These are phyloP conservation scores for Endothia cerciana DNA, from an alignment of 2,329 filamentous ascomycete species.

Conservation along the genomic window DNA sequence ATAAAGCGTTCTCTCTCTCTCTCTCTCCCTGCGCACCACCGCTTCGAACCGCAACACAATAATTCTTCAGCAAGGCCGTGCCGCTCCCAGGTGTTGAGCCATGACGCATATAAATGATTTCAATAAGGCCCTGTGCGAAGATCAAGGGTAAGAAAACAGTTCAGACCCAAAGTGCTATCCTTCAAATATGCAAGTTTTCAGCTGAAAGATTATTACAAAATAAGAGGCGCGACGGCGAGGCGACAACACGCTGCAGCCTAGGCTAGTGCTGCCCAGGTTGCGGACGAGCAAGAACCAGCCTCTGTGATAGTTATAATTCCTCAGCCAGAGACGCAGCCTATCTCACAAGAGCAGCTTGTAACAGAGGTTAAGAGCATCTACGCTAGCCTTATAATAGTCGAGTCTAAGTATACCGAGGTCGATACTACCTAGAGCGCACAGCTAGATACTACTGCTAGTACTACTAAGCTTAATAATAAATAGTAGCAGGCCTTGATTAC, in stretches of 20 bases:
- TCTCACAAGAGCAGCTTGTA: constrained; percentile 77
- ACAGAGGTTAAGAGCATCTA: constrained; percentile 86
- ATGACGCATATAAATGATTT: too few relatives aligned
- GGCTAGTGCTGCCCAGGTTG: not conserved
- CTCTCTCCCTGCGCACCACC: too few relatives aligned
- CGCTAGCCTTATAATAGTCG: constrained; percentile 80
- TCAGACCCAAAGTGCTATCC: constrained; percentile 9
- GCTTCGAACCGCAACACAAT: too few relatives aligned
- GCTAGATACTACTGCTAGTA: constrained; percentile 45
- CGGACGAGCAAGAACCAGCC: constrained; percentile 29
- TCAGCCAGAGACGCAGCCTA: constrained; percentile 69
- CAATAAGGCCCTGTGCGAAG: too few relatives aligned
- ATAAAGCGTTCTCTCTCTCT: too few relatives aligned
- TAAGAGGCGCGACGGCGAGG: not conserved
- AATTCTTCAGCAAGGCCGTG: too few relatives aligned
- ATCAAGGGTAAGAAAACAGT: not conserved
- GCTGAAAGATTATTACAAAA: not conserved
- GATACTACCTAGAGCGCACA: constrained; percentile 71
- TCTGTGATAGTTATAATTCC: constrained; percentile 33
- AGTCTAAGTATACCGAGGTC: constrained; percentile 84
- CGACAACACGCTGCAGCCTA: not conserved
- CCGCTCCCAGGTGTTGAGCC: too few relatives aligned
- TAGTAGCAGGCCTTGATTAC: constrained; percentile 87
- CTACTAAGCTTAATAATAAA: constrained; percentile 58
- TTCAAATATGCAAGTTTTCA: constrained; percentile 1